phyloP scores from a whole-genome alignment of 495 filamentous ascomycete genomes.

The Beverwykella pulmonaria region DNA sequence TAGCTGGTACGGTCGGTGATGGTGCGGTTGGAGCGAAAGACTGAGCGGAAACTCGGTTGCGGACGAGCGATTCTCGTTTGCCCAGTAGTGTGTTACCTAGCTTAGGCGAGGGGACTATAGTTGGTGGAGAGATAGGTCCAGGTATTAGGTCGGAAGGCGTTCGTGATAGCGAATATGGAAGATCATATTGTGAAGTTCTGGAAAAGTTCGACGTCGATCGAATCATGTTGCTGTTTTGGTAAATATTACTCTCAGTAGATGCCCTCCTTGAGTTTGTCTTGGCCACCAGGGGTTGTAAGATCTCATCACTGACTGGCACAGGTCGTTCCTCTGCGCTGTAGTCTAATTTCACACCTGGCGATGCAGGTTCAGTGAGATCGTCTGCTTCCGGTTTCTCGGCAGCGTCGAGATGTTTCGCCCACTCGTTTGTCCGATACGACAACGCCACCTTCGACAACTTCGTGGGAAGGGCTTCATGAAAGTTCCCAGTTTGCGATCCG shows the following conservation, averaged over 20 bases:
- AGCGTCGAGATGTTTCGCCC: conserved; percentile 83
- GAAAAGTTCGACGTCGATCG: conserved; percentile 25
- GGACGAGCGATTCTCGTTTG: conserved; percentile 62
- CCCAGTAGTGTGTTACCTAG: conserved; percentile 61
- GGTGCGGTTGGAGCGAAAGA: conserved; percentile 41
- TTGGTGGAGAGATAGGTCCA: conserved; percentile 33
- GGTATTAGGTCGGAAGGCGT: conserved; percentile 21
- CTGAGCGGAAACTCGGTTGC: conserved; percentile 51
- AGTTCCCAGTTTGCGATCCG: conserved; percentile 47
- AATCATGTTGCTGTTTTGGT: conserved; percentile 18
- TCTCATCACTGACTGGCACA: conserved; percentile 20
- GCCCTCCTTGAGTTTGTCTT: conserved; percentile 9
- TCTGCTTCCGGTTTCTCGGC: conserved; percentile 80
- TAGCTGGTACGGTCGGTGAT: conserved; percentile 39
- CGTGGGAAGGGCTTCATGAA: conserved; percentile 55
- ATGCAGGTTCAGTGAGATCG: conserved; percentile 40
- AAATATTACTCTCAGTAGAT: conserved; percentile 17
- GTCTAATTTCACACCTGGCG: conserved; percentile 43
- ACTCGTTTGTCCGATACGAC: conserved; percentile 86
- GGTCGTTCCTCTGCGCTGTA: conserved; percentile 31
- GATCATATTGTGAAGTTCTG: conserved; percentile 15
- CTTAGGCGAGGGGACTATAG: conserved; percentile 36
- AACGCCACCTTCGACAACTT: conserved; percentile 71
- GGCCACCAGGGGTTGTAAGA: conserved; percentile 4
- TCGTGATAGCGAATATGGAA: conserved; percentile 21